Evolutionary conservation across 208 protist species (phyloP), one percentile per base, ranked within the genome.

Genomic region (Wallacemonas sp.): DNA sequence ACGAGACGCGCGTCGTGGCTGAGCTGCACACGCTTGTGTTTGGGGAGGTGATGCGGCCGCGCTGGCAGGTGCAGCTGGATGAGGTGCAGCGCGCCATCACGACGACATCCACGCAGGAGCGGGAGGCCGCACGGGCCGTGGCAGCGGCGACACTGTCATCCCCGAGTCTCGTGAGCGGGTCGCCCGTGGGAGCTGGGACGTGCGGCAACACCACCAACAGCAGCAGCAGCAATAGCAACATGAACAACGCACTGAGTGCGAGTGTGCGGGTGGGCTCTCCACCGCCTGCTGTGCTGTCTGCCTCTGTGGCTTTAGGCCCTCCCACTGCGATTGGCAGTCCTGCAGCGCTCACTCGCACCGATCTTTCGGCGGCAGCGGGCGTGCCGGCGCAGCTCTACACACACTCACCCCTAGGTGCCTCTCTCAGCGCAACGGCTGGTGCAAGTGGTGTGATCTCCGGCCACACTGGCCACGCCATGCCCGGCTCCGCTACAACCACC

Each of bases 61-160:
- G 87, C 8, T 96, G 88, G 87, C 91, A 96, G 68, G 77, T 91
- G 70, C 91, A 94, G 75, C 78, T 96, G 12, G 85, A 96, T 55
- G 91, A 92, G 70, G 75, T 96, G 65, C 91, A 96, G 73, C 80
- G 87, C 38, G 91, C 73, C 21, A 94, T 96, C 60, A 76, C 75
- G 17, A 71, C 60, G 23, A 92, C 76, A 6, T 74, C 71, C 43
- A 36, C 65, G 21, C 57, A 61, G 16, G 74, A 80, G 8, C 73
- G 73, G 54, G 70, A 67, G 16, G 27, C 65, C 17, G 44, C 44
- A 17, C 44, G 44, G 54, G 41, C 65, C 4, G 32, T 19, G 46
- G 55, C 72, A 23, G 64, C 72, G 23, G 70, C 48, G 1, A 14
- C 36, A 6, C 9, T 41, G 36, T 6, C 36, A 14, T 41, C n/a